Conservation (phyloP, 2,329 filamentous ascomycete species). For the Ceratocystis smalleyi region DNA sequence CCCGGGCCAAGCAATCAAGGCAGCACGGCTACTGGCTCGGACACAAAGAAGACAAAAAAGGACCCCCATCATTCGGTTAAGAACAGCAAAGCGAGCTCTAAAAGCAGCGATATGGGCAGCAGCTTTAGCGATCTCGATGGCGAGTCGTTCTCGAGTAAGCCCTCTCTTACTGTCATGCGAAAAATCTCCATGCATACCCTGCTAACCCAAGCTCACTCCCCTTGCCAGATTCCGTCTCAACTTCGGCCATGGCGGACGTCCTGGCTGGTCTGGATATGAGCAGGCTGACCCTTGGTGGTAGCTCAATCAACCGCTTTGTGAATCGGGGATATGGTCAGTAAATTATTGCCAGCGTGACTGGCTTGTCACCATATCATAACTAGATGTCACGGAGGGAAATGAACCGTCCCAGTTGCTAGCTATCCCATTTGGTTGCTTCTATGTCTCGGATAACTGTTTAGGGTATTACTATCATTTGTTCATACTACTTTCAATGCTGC, state of each 20-base stretch:
- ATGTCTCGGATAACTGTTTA: neutral
- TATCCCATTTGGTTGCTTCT: neutral
- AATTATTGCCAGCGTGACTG: neutral
- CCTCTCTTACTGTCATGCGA: neutral
- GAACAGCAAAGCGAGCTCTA: slow-evolving; percentile 37
- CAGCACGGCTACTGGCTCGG: slow-evolving; percentile 31
- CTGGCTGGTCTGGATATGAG: slow-evolving; percentile 50
- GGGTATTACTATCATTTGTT: neutral
- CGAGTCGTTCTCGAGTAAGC: slow-evolving; percentile 23
- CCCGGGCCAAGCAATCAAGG: slow-evolving; percentile 22
- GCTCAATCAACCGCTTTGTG: slow-evolving; percentile 17
- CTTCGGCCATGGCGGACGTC: slow-evolving; percentile 65
- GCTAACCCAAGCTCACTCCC: slow-evolving; percentile 5
- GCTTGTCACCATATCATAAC: neutral
- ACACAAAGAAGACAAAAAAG: slow-evolving; percentile 46
- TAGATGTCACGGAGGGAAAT: neutral
- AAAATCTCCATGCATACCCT: neutral
- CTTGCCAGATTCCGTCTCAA: slow-evolving; percentile 56
- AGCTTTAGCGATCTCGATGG: slow-evolving; percentile 77
- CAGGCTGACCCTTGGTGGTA: slow-evolving; percentile 23
- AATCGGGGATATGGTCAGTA: slow-evolving; percentile 2
- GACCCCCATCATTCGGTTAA: slow-evolving; percentile 37
- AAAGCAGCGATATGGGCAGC: slow-evolving; percentile 66
- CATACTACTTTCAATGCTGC: neutral
- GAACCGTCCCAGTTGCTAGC: neutral